Conservation (phyloP, 2,329 filamentous ascomycete genomes). For the Colletotrichum truncatum region DNA sequence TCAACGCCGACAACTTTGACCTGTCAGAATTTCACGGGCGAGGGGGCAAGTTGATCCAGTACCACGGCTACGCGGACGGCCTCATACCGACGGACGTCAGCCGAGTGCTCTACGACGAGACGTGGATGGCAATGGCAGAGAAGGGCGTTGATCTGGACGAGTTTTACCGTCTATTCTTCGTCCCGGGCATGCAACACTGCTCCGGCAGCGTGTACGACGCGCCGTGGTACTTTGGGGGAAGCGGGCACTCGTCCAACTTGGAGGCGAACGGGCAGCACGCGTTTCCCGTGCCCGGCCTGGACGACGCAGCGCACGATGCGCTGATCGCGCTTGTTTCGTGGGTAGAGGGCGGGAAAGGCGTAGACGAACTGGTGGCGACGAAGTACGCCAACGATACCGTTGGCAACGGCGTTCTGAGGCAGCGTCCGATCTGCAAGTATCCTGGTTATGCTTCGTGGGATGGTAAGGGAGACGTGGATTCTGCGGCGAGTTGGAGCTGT, state of each 20-base stretch:
- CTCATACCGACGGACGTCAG: conserved; percentile 54
- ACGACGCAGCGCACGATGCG: conserved; percentile 45
- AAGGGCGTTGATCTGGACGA: conserved; percentile 39
- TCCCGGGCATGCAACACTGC: conserved; percentile 63
- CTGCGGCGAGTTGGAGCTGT: background rate
- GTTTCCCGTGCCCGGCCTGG: conserved; percentile 45
- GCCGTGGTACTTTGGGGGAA: conserved; percentile 45
- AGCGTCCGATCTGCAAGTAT: conserved; percentile 8
- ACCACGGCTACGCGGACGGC: conserved; percentile 54
- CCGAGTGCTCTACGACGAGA: conserved; percentile 58
- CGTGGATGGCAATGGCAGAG: conserved; percentile 50
- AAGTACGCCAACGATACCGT: conserved; percentile 21
- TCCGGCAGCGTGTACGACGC: conserved; percentile 38
- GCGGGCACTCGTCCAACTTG: conserved; percentile 35
- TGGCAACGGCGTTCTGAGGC: background rate
- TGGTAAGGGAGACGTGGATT: background rate
- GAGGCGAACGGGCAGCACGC: conserved; percentile 35
- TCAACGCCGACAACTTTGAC: conserved; percentile 50
- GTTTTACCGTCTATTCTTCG: conserved; percentile 59
- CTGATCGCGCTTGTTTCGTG: conserved; percentile 46
- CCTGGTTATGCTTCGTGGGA: conserved; percentile 1
- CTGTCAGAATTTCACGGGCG: conserved; percentile 47
- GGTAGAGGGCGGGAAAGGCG: conserved; percentile 43
- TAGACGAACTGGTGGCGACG: conserved; percentile 44
- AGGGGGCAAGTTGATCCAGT: conserved; percentile 55